Evolutionary conservation across 257 asterid genomes (phyloP), one percentile per base, ranked within the genome.

Genomic region (Penstemon barbatus): DNA sequence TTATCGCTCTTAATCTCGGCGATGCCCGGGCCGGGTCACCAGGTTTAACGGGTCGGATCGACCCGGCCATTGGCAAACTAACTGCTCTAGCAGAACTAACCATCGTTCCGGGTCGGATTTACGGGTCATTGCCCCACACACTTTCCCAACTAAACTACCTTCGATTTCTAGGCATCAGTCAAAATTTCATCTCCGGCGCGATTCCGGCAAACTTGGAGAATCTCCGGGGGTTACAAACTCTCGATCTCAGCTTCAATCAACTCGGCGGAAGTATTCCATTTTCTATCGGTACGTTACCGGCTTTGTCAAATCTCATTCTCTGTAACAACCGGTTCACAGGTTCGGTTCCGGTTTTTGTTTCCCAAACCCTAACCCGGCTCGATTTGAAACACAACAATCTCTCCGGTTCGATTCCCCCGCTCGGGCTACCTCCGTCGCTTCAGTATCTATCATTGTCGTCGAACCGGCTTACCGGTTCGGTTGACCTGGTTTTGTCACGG

Each of bases 1-100:
- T 91, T 36, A 71, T 91, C 36, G 85, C 96, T 0, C 84, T 91
- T 46, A 91, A 91, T 74, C 90, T 91, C 51, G 98, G 98, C 19
- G 96, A 91, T 70, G 95, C 98, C 5, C 75, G 94, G 61, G 98
- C 98, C 49, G 96, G 96, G 38, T 81, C 96, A 0, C 92, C 94
- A 2, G 96, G 98, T 9, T 63, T 91, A 0, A 64, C 84, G 3
- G 96, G 98, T 5, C 70, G 89, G 65, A 49, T 91, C 18, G 89
- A 87, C 71, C 92, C 94, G 3, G 94, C 91, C 15, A 80, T 91
- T 50, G 99, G 99, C 1, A 87, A 81, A 5, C 94, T 93, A 13
- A 72, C 96, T 58, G 69, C 84, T 4, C 85, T 93, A 0, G 66
- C 94, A 2, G 99, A 93, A 77, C 75, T 93, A 6, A 90, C 96